Evolutionary conservation across 345 rosid genomes (phyloP), one percentile per base, ranked within the genome.

Genomic region (Eutrema yunnanense): DNA sequence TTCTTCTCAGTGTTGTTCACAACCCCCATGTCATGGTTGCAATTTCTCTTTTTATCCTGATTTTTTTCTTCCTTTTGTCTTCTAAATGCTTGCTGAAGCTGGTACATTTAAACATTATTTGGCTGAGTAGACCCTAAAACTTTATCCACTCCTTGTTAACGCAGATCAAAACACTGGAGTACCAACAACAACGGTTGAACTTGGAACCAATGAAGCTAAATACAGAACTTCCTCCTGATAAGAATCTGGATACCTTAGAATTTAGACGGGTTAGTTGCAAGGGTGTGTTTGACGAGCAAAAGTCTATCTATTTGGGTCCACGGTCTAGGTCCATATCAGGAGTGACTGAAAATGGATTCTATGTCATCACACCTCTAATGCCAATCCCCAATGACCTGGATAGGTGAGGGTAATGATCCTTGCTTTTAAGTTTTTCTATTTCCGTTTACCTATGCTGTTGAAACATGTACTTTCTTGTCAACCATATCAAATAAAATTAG

Each of bases 261-360:
- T 95, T 90, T 79, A 85, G 96, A 65, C 82, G 89, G 81, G 92
- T 86, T 44, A 55, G 63, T 0, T 83, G 96, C 80, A 84, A 80
- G 78, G 99, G 99, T 55, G 78, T 82, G 73, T 92, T 89, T 56
- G 84, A 92, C 53, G 89, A 92, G 46, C 67, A 73, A 73, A 85
- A 66, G 32, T 95, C 96, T 56, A 72, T 95, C 57, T 92, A 55
- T 81, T 80, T 95, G 46, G 98, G 99, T 50, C 99, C 98, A 53
- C 92, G 98, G 29, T 90, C 99, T 65, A 86, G 97, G 81, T 87
- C 90, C 79, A 86, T 95, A 73, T 95, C 97, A 0, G 99, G 98
- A 56, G 83, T 92, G 48, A 90, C 98, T 38, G 99, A 90, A 77
- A 95, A 90, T 80, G 99, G 99, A 41, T 90, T 80, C 71, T 88